phyloP scores from a whole-genome alignment of 306 rosid genomes.

The Trifolium subterraneum region DNA sequence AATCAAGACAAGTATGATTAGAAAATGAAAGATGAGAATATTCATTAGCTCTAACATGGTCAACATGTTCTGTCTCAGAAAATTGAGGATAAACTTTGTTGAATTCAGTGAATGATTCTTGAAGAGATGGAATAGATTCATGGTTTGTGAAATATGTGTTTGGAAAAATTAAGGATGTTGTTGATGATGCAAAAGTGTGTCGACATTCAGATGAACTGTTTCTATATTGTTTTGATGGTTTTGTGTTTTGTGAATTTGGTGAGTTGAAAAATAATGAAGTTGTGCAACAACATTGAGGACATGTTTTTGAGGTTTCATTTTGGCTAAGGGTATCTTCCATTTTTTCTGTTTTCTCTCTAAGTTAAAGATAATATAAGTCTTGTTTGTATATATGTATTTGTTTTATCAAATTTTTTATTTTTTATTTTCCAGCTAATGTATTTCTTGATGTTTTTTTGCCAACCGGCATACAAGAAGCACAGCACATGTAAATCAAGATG shows the following conservation, averaged over 20 bases:
- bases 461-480: conserved; percentile 2
- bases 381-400: neutral
- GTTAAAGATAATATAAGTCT: conserved; percentile 13
- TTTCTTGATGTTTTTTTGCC: conserved; percentile 35
- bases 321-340: conserved; percentile 61
- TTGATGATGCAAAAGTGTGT: conserved; percentile 62
- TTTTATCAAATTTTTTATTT: neutral
- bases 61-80: conserved; percentile 64
- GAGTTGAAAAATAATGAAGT: conserved; percentile 54
- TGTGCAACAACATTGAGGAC: conserved; percentile 69
- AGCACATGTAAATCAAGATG: neutral
- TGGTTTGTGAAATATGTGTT: conserved; percentile 78
- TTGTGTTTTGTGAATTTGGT: conserved; percentile 36
- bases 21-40: conserved; percentile 68
- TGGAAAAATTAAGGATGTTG: conserved; percentile 76
- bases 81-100: conserved; percentile 68
- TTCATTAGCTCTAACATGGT: conserved; percentile 67
- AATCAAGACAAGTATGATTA: conserved; percentile 78
- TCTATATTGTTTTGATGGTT: conserved; percentile 46
- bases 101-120: conserved; percentile 73
- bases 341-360: neutral
- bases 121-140: conserved; percentile 79
- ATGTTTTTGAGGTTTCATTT: conserved; percentile 55
- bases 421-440: conserved; percentile 12
- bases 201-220: conserved; percentile 68